A percentile compares a stretch with the other conserved stretches of the same genome.
Evolutionary conservation across 1,139 yeast genomes (phyloP).

Genomic region (Candida neerlandica): DNA sequence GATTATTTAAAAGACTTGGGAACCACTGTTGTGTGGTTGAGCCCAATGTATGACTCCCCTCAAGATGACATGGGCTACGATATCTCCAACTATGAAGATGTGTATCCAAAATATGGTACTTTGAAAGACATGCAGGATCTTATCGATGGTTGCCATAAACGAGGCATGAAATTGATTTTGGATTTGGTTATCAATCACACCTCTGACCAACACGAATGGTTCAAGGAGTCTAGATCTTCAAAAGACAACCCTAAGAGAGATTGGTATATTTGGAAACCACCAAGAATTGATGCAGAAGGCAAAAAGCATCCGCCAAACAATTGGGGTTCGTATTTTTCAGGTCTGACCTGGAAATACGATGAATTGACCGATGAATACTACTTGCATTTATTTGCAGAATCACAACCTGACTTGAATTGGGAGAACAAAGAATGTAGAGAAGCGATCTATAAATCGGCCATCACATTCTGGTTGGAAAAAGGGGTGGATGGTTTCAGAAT

Average conservation of each 20-base stretch:
- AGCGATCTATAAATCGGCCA: conserved; percentile 51
- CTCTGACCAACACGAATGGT: conserved; percentile 58
- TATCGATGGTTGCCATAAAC: conserved; percentile 46
- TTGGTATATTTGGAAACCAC: conserved; percentile 61
- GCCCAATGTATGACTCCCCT: conserved; percentile 61
- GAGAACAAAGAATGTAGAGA: conserved; percentile 52
- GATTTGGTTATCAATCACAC: conserved; percentile 64
- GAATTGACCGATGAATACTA: conserved; percentile 55
- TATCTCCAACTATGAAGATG: conserved; percentile 52
- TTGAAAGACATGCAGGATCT: conserved; percentile 51
- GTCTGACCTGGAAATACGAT: conserved; percentile 59
- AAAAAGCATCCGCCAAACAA: conserved; percentile 56
- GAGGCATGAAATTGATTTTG: conserved; percentile 53
- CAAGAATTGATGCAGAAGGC: conserved; percentile 47
- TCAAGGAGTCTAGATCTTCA: conserved; percentile 53
- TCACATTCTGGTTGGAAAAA: conserved; percentile 54
- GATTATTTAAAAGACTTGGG: conserved; percentile 56
- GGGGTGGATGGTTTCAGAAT: conserved; percentile 63
- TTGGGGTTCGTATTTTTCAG: conserved; percentile 55
- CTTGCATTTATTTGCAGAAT: conserved; percentile 50
- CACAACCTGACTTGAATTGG: conserved; percentile 65
- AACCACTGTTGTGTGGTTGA: conserved; percentile 55
- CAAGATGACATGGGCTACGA: conserved; percentile 67
- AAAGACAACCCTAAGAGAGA: conserved; percentile 55
- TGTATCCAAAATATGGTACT: conserved; percentile 55